These are phyloP conservation scores for Hericium rajendrae DNA, from an alignment of 768 basidiomycete species.

Conservation along the genomic window DNA sequence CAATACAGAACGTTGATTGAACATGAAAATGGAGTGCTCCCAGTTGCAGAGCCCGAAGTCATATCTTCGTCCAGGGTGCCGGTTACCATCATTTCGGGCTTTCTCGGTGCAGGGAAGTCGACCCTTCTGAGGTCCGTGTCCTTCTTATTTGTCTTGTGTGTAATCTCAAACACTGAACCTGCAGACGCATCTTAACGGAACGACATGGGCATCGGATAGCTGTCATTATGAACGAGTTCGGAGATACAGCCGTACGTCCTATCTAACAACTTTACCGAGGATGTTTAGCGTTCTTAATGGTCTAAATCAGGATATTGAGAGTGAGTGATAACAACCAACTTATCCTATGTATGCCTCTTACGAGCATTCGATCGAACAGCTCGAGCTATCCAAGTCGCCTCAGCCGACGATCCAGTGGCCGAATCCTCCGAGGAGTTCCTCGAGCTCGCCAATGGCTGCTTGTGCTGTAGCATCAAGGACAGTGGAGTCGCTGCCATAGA, in stretches of 20 bases:
- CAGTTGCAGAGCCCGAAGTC: too few species aligned
- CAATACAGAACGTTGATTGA: too few species aligned
- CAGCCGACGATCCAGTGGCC: constrained; percentile 49
- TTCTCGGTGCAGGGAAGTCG: constrained; percentile 91
- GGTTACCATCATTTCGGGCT: constrained; percentile 90
- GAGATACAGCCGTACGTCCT: constrained; percentile 74
- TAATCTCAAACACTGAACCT: neutral
- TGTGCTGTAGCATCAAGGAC: constrained; percentile 99
- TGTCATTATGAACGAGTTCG: constrained; percentile 98
- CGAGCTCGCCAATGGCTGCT: constrained; percentile 89
- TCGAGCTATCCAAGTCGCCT: constrained; percentile 76
- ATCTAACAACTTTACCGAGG: neutral
- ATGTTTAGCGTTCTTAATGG: constrained; percentile 10
- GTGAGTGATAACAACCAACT: constrained; percentile 30
- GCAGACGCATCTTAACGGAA: constrained; percentile 81
- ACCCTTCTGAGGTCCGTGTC: constrained; percentile 67
- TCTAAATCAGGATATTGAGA: constrained; percentile 73
- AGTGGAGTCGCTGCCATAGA: constrained; percentile 89
- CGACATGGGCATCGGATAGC: constrained; percentile 93
- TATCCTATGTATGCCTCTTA: neutral
- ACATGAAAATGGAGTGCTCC: too few species aligned
- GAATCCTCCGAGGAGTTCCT: constrained; percentile 77
- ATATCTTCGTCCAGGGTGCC: constrained; percentile 42
- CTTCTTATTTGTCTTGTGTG: neutral
- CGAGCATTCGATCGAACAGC: constrained; percentile 34